These are phyloP conservation scores for Geum urbanum DNA, from an alignment of 306 rosid species.

Conservation along the genomic window DNA sequence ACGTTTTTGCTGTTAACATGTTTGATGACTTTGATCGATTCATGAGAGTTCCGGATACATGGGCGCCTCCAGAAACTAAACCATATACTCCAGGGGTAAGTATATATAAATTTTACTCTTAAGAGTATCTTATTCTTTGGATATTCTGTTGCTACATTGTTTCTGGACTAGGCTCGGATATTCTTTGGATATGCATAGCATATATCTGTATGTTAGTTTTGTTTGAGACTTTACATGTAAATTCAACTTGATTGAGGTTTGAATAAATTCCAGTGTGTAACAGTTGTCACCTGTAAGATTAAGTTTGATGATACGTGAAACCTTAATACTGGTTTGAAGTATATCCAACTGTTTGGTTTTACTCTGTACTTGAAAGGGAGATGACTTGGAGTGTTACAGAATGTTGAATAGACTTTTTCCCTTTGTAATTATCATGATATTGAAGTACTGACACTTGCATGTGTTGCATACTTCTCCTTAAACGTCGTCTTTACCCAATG, in stretches of 20 bases:
- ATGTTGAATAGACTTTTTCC: neutral
- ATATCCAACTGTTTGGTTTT: neutral
- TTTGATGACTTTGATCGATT: slow-evolving; percentile 72
- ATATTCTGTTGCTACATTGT: neutral
- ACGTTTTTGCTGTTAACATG: slow-evolving; percentile 73
- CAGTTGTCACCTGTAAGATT: neutral
- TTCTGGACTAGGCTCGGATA: too few relatives aligned
- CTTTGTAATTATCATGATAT: neutral
- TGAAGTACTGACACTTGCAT: neutral
- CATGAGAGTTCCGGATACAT: slow-evolving; percentile 79
- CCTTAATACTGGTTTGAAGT: neutral
- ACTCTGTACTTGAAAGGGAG: neutral
- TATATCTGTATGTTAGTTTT: neutral
- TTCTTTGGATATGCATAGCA: too few relatives aligned
- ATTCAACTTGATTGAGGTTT: neutral
- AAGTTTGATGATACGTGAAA: neutral
- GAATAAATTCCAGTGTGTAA: neutral
- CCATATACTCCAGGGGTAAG: slow-evolving; percentile 76
- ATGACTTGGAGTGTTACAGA: too few relatives aligned
- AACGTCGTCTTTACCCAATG: neutral
- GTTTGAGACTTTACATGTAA: neutral
- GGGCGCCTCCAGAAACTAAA: slow-evolving; percentile 76
- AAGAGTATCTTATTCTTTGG: neutral
- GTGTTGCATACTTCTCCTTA: neutral
- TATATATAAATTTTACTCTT: neutral